Evolutionary conservation across 345 rosid genomes (phyloP), one percentile per base, ranked within the genome.

Genomic region (Noccaea bulbosa): DNA sequence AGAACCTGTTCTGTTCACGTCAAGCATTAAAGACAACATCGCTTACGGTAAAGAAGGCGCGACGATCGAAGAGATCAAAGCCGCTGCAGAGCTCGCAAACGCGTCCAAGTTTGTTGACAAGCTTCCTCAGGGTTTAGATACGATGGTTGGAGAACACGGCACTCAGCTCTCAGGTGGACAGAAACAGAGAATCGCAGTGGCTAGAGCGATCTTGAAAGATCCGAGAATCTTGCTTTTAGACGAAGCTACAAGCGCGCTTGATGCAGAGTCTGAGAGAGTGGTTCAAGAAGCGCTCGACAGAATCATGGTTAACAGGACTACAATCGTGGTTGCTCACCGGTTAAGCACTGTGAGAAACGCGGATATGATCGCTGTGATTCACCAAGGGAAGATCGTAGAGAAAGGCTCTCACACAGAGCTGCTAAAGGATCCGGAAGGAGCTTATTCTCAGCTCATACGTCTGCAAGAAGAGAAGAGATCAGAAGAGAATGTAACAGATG

Each of bases 111-210:
- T 89, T 73, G 81, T 89, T 0, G 74, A 87, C 17, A 81, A 79
- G 59, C 84, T 87, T 41, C 91, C 96, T 67, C 79, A 83, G 82
- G 96, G 96, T 63, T 43, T 88, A 10, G 86, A 87, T 38, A 88
- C 91, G 24, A 78, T 76, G 86, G 96, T 87, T 45, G 97, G 97
- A 4, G 96, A 91, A 70, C 96, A 85, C 45, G 97, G 96, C 38
- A 83, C 83, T 58, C 91, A 83, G 76, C 82, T 91, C 11, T 91
- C 96, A 1, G 88, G 96, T 10, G 97, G 97, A 9, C 96, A 88
- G 52, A 88, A 91, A 76, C 95, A 88, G 80, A 85, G 92, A 71
- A 69, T 89, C 14, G 96, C 90, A 5, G 85, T 87, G 70, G 86
- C 93, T 1, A 79, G 92, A 72, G 92, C 96, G 15, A 86, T 85